Percentiles rank a stretch among this genome's conserved stretches.
Conservation (phyloP, 768 basidiomycete species). For the Boletus reticulatus region DNA sequence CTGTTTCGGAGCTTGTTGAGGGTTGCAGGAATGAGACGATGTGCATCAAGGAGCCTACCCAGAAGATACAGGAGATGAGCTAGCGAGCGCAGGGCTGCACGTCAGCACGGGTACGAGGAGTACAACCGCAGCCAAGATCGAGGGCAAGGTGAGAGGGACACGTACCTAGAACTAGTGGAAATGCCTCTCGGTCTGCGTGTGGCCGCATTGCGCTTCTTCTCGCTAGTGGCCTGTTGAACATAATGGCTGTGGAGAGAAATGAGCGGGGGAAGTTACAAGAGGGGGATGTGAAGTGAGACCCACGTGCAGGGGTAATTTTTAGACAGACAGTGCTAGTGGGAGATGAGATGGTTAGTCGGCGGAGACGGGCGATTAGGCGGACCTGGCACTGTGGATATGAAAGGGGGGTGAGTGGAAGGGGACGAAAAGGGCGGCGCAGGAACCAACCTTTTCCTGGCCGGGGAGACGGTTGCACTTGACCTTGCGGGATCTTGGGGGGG, state of each 20-base stretch:
- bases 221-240: conserved; percentile 82
- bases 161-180: conserved; percentile 48
- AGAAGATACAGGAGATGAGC: conserved; percentile 34
- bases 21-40: conserved; percentile 17
- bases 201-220: conserved; percentile 69
- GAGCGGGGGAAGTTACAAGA: conserved; percentile 15
- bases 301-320: conserved; percentile 95
- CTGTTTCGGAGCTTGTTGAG: conserved; percentile 30
- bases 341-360: conserved; percentile 7
- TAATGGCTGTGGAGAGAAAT: conserved; percentile 50
- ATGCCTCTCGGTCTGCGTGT: conserved; percentile 66
- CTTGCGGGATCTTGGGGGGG: conserved; percentile 68
- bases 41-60: conserved; percentile 38
- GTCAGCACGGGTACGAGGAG: conserved; percentile 30
- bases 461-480: conserved; percentile 85
- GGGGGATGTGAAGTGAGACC: conserved; percentile 33
- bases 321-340: conserved; percentile 68
- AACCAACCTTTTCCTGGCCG: conserved; percentile 74
- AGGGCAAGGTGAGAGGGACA: neutral
- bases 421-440: conserved; percentile 10
- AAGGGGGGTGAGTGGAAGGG: conserved; percentile 12
- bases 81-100: conserved; percentile 5
- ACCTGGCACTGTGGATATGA: conserved; percentile 61
- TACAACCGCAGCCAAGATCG: conserved; percentile 23
- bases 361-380: conserved; percentile 22